Percentiles rank a stretch among this genome's conserved stretches.
Conservation (phyloP, 2,329 filamentous ascomycete species). For the Alternaria burnsii region DNA sequence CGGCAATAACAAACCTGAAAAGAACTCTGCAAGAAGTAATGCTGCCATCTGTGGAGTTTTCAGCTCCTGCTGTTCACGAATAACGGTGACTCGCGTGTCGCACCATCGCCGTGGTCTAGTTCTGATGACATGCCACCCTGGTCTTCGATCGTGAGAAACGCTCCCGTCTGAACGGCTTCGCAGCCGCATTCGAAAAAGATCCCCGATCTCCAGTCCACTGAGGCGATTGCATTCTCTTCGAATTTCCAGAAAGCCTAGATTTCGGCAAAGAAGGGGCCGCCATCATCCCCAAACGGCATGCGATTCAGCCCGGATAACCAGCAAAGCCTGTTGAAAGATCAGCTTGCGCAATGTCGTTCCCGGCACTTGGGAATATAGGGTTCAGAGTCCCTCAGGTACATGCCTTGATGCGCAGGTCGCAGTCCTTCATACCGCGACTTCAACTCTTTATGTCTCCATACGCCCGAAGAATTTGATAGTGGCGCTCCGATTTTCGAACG, state of each 20-base stretch:
- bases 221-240: not conserved
- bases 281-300: not conserved
- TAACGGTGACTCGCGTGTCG: conserved; percentile 9
- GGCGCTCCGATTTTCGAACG: not conserved
- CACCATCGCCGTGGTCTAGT: conserved; percentile 7
- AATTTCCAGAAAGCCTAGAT: not conserved
- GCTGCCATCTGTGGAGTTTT: not conserved
- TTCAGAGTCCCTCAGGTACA: not conserved
- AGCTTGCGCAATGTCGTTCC: not conserved
- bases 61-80: not conserved
- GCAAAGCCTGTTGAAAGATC: conserved; percentile 1
- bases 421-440: not conserved
- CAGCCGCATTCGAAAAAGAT: not conserved
- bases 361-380: conserved; percentile 1
- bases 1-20: not conserved
- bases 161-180: not conserved
- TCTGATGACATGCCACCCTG: conserved; percentile 5
- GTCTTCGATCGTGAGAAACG: not conserved
- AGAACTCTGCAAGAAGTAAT: not conserved
- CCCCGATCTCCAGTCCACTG: not conserved
- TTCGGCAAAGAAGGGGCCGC: not conserved
- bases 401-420: not conserved
- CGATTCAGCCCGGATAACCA: not conserved
- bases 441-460: not conserved
- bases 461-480: not conserved